phyloP scores from a whole-genome alignment of 202 grass and related monocot species.

The Hordeum pubiflorum region DNA sequence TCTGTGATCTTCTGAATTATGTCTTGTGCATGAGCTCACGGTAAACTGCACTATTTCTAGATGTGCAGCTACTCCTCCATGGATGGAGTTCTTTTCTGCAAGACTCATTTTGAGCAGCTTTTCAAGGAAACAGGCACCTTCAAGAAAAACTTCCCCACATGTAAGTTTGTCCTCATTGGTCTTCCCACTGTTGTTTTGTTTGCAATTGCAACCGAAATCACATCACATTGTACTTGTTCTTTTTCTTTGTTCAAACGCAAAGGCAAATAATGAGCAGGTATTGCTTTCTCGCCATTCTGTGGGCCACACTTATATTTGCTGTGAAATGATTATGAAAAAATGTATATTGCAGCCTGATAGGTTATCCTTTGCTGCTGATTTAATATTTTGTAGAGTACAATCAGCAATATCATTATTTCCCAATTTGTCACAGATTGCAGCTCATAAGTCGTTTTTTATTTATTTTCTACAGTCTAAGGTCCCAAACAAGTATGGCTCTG shows the following conservation, averaged over 20 bases:
- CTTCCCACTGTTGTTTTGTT: background rate
- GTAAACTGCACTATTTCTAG: slow-evolving; percentile 20
- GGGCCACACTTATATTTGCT: background rate
- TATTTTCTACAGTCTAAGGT: slow-evolving; percentile 36
- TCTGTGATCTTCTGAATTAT: slow-evolving; percentile 9
- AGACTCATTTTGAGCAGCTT: slow-evolving; percentile 84
- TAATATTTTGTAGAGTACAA: background rate
- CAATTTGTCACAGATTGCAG: slow-evolving; percentile 1
- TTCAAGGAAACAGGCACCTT: slow-evolving; percentile 69
- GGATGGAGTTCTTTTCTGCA: slow-evolving; percentile 77
- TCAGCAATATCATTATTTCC: background rate
- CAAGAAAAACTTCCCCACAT: slow-evolving; percentile 52
- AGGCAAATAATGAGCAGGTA: slow-evolving; percentile 37
- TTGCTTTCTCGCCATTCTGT: background rate
- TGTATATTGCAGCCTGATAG: background rate
- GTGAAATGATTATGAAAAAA: background rate
- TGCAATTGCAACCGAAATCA: background rate
- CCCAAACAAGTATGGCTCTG: slow-evolving; percentile 51
- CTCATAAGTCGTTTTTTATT: background rate
- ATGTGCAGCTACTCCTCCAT: slow-evolving; percentile 76
- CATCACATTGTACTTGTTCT: slow-evolving; percentile 15
- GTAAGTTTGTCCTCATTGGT: slow-evolving; percentile 7
- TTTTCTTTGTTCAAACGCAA: slow-evolving; percentile 17
- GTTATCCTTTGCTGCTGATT: background rate
- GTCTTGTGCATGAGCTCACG: background rate